Conservation (phyloP, 2,329 filamentous ascomycete species). For the Clonostachys chloroleuca region DNA sequence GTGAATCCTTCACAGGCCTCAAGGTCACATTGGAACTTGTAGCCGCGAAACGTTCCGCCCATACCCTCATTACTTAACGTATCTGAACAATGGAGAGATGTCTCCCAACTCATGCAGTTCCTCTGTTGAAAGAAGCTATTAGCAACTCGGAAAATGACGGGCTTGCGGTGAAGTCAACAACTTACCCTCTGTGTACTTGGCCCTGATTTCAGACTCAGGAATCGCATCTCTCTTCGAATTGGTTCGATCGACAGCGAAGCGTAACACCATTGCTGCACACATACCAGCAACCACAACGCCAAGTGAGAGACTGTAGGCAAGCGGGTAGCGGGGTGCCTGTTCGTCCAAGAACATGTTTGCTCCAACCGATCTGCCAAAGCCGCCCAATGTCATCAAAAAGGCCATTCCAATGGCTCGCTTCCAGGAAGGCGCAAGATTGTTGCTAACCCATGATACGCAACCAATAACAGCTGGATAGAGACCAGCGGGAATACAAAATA, state of each 20-base stretch:
- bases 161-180: too few species aligned
- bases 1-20: too few species aligned
- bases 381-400: slow-evolving; percentile 6
- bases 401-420: slow-evolving; percentile 7
- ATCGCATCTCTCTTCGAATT: slow-evolving; percentile 11
- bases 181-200: slow-evolving; percentile 6
- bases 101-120: slow-evolving; percentile 11
- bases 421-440: slow-evolving; percentile 8
- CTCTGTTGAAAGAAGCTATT: not conserved
- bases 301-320: slow-evolving; percentile 3
- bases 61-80: not conserved
- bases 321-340: slow-evolving; percentile 4
- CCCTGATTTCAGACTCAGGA: slow-evolving; percentile 8
- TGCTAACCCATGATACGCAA: slow-evolving; percentile 5
- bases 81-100: slow-evolving; percentile 9
- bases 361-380: slow-evolving; percentile 2
- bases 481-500: slow-evolving; percentile 13
- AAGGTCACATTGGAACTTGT: too few species aligned
- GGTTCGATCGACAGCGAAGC: not conserved
- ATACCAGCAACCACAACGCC: slow-evolving; percentile 1
- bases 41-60: too few species aligned
- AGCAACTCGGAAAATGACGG: too few species aligned
- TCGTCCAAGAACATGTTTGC: slow-evolving; percentile 5
- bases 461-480: slow-evolving; percentile 19
- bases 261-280: not conserved